Conservation (phyloP, 768 basidiomycete species). For the Lyophyllum atratum region DNA sequence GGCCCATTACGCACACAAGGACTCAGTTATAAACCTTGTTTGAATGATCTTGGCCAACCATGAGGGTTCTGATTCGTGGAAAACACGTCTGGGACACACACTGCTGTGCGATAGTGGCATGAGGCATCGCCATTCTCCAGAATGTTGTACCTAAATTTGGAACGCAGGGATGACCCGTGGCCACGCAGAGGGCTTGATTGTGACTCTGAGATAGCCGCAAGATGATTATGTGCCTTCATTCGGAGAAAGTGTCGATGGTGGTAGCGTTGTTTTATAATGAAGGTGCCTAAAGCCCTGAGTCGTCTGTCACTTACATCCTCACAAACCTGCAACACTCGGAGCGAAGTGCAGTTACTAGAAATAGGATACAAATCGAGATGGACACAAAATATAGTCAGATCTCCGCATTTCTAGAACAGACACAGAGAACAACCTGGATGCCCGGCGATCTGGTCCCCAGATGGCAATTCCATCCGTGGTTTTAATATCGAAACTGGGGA, state of each 20-base stretch:
- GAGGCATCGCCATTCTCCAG: background rate
- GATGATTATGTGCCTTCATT: background rate
- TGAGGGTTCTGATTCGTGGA: background rate
- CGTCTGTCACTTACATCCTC: background rate
- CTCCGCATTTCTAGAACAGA: background rate
- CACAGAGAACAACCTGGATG: background rate
- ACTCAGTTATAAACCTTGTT: slow-evolving; percentile 8
- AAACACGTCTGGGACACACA: background rate
- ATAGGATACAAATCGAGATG: background rate
- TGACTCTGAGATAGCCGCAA: background rate
- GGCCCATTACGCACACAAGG: background rate
- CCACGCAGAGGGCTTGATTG: background rate
- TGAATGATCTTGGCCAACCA: background rate
- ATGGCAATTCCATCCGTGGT: background rate
- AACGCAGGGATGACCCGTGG: background rate
- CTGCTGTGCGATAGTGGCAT: background rate
- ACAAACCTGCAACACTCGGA: background rate
- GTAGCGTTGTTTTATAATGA: background rate
- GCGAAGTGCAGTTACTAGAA: background rate
- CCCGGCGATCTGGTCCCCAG: background rate
- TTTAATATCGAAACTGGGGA: background rate
- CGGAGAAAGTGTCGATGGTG: background rate
- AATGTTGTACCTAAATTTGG: background rate
- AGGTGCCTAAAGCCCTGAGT: background rate
- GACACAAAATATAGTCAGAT: background rate